Base-by-base conservation (phyloP, 148 eudicot species). In the Camellia sinensis region DNA sequence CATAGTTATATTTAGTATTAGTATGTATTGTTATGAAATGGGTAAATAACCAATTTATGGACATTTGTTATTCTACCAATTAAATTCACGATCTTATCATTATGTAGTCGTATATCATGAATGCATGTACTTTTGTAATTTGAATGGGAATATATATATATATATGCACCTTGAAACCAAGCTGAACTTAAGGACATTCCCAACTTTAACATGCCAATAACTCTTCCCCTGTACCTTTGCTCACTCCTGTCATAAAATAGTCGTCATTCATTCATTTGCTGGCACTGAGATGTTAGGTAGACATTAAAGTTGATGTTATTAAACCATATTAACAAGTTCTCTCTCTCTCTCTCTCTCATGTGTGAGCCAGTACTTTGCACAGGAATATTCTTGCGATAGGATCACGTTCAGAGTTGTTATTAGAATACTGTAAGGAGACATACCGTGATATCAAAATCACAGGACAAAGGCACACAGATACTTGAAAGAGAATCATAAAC, bases 351-450 rank as follows among this genome's bases (percentile, higher is more conserved):
- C 77, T 73, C 76, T 73, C 63, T 6, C 44, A 22, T 14, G 12
- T 19, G n/a, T 75, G 41, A n/a, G 78, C 67, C 50, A 17, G 69
- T 62, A 19, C 18, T 44, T 45, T 41, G 7, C 66, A 10, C 71
- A 14, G 79, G 45, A 22, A 63, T 14, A 45, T 50, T 77, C 52
- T 45, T 75, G 53, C 41, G 4, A 17, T 61, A 4, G 56, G 59
- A 19, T 45, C 45, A 48, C 41, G 10, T 48, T 77, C 22, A n/a
- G 11, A 66, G 43, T 46, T 43, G n/a, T 5, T 60, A 8, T 64
- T 29, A 63, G 45, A 70, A 12, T 64, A 45, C 64, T 46, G 71
- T 73, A 48, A 76, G 46, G 60, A 60, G 56, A 22, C 53, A 64
- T 62, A 21, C 43, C 21, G 2, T 19, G 50, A 22, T 19, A 15